These are phyloP conservation scores for Luffa aegyptiaca DNA, from an alignment of 306 rosid genomes.

Conservation along the genomic window DNA sequence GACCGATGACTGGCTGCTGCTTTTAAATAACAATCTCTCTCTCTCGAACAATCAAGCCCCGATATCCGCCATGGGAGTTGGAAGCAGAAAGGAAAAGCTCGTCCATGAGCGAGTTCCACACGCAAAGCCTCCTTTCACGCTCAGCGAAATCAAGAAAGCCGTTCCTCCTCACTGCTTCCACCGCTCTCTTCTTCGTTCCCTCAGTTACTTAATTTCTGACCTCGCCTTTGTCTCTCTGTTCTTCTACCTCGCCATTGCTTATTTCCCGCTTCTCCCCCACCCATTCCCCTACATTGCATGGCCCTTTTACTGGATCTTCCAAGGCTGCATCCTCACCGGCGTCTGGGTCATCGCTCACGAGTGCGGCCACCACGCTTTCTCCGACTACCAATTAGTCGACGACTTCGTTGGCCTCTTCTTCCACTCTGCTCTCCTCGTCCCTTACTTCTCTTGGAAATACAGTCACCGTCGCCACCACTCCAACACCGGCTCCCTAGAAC, in stretches of 20 bases:
- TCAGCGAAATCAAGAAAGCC: conserved; percentile 54
- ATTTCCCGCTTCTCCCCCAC: conserved; percentile 31
- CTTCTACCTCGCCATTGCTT: conserved; percentile 29
- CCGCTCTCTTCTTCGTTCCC: conserved; percentile 48
- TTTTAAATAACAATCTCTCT: background rate
- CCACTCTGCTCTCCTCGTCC: conserved; percentile 55
- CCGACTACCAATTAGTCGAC: conserved; percentile 51
- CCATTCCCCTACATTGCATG: conserved; percentile 39
- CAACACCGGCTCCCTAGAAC: conserved; percentile 57
- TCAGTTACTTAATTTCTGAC: conserved; percentile 41
- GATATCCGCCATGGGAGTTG: background rate
- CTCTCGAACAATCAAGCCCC: background rate
- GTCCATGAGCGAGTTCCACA: conserved; percentile 34
- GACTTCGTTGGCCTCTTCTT: conserved; percentile 50
- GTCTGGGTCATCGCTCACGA: conserved; percentile 85
- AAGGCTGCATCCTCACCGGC: conserved; percentile 61
- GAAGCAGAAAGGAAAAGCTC: background rate
- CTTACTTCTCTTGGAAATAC: conserved; percentile 71
- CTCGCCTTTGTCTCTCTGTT: conserved; percentile 24
- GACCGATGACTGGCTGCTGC: background rate
- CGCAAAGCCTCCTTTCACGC: conserved; percentile 56
- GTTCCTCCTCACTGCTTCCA: conserved; percentile 64
- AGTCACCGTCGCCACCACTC: conserved; percentile 76
- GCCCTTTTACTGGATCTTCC: conserved; percentile 56
- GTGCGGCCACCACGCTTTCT: conserved; percentile 80